Base-by-base conservation (phyloP, 2,329 filamentous ascomycete genomes). In the Penicillium sp. region DNA sequence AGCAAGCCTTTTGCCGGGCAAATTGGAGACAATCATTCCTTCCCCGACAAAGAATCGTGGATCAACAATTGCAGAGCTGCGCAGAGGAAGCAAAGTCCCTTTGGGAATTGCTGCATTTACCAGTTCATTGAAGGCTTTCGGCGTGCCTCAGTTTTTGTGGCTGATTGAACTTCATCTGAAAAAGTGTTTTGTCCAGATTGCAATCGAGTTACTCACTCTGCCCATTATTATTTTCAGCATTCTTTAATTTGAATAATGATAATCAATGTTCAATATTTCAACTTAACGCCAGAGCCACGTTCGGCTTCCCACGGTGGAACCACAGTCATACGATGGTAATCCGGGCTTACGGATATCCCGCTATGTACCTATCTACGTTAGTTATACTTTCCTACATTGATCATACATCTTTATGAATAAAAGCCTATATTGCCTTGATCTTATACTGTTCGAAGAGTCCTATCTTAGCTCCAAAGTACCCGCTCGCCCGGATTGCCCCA, bases 161-260 rank as follows among this genome's bases (percentile, higher is more conserved):
- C 33, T 55, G 17, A 54, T 55, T 27, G 53, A 44, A 36, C 36
- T 55, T 29, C 53, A 55, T 44, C 7, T 55, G 17, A 55, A 55
- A 12, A 50, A 43, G 21, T 55, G 47, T 35, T 44, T 55, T 50
- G 15, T 44, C n/a, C 45, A 50, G 4, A 55, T 44, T 35, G 27
- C n/a, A 21, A 21, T 31, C 9, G 43, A 31, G 12, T 19, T 31
- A 27, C n/a, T 45, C n/a, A 19, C n/a, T 31, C 6, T 45, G 27
- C 27, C 27, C 6, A 45, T 45, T 21, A 31, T 45, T 15, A 19
- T 45, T 6, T n/a, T 31, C 13, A 6, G 10, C n/a, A 13, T 45
- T 45, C n/a, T 45, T 45, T 45, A 21, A 45, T 19, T 31, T 31
- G n/a, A 27, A 31, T 9, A 4, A 31, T 45, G 25, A 19, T 1